A percentile compares a stretch with the other conserved stretches of the same genome.
Conservation (phyloP, 2,329 filamentous ascomycete species). For the Fusarium drepaniforme region DNA sequence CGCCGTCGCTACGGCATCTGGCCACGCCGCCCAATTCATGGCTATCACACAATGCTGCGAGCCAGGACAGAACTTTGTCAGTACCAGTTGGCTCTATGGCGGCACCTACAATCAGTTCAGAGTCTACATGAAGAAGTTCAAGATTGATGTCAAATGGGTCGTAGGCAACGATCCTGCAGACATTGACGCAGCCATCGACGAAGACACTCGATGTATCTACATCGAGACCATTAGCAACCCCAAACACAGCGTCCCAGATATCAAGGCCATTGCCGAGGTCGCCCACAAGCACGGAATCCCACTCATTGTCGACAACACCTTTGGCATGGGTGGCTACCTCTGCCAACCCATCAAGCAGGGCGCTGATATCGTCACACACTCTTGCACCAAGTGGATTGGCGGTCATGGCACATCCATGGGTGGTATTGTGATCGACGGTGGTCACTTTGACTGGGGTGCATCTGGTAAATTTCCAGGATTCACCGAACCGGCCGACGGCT, state of each 20-base stretch:
- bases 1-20: not conserved
- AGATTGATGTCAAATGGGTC: conserved; percentile 8
- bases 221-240: conserved; percentile 19
- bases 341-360: conserved; percentile 9
- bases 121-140: not conserved
- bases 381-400: conserved; percentile 96
- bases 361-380: conserved; percentile 93
- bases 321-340: not conserved
- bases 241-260: conserved; percentile 3
- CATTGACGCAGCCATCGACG: not conserved
- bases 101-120: conserved; percentile 14
- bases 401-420: conserved; percentile 95
- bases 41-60: not conserved
- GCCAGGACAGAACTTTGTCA: conserved; percentile 9
- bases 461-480: not conserved
- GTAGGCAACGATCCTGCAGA: not conserved
- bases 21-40: conserved; percentile 3
- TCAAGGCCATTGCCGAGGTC: conserved; percentile 1
- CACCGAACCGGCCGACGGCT: not conserved
- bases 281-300: not conserved
- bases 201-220: conserved; percentile 3
- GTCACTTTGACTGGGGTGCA: conserved; percentile 93
- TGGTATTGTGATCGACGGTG: conserved; percentile 86
- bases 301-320: conserved; percentile 6
- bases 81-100: not conserved